Base-by-base conservation (phyloP, 2,329 filamentous ascomycete genomes). In the Rutstroemia sp. region DNA sequence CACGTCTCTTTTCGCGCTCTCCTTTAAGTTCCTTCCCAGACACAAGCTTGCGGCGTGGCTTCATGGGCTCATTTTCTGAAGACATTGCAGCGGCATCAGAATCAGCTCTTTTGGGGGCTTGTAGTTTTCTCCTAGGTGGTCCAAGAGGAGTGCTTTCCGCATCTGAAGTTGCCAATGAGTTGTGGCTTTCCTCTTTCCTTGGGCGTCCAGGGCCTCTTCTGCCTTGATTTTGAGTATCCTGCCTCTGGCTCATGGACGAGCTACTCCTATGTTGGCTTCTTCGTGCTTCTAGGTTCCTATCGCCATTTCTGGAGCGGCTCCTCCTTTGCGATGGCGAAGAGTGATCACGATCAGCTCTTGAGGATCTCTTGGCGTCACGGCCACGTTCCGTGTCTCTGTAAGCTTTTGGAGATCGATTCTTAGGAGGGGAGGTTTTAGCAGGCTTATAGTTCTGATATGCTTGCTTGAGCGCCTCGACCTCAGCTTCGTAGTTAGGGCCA, bases 401-500 rank as follows among this genome's bases (percentile, higher is more conserved):
- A 16, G 71, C 68, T 30, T 65, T 72, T 2, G 81, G 79, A 19
- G 80, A 80, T 57, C 78, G 80, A 3, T 70, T 72, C 61, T 79
- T 83, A 17, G 69, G 63, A 12, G 67, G 64, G 19, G 76, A 75
- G 10, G 54, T 50, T 61, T 78, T 80, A 50, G 78, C 75, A 2
- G 69, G 70, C 54, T 79, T 80, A 61, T 77, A 81, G 63, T 81
- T 79, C 57, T 91, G 86, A 62, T 84, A 91, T 3, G 87, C 82
- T 40, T 84, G 79, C 69, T 92, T 92, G 49, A 99, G 72, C 55
- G 95, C 75, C 45, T 90, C 82, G 61, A 88, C 85, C 70, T 99
- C 94, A 60, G 92, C 85, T 69, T 92, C 86, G 90, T 92, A 96
- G 58, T 89, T 87, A 7, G 92, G 89, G 0, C 94, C 92, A 62